Base-by-base conservation (phyloP, 179 eudicot species). In the Sideroxylon spinosum region DNA sequence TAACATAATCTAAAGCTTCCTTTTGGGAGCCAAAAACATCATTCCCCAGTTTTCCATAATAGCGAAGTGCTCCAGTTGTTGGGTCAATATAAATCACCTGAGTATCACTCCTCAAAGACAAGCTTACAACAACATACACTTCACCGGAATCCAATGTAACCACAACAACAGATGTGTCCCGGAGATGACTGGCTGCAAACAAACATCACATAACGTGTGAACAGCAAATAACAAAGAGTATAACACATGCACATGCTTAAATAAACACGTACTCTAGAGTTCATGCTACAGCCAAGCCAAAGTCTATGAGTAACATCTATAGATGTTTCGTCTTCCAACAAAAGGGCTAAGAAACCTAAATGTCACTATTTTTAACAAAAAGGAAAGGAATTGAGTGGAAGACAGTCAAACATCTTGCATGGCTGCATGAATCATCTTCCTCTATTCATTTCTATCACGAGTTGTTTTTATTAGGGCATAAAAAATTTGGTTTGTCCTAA, bases 51-150 rank as follows among this genome's bases (percentile, higher is more conserved):
- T 80, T 93, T 50, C 90, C 93, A 52, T 71, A 70, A 80, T 89
- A 89, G 71, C 87, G 52, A 79, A 95, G 94, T 67, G 87, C 92
- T 78, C 98, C 99, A 78, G 98, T 93, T 20, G 99, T 89, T 72
- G 99, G 99, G 81, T 95, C 99, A 78, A 95, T 87, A 82, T 88
- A 92, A 37, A 95, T 91, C 69, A 95, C 93, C 85, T 91, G 97
- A 63, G 97, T 93, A 81, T 93, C 97, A 76, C 75, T 76, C 78
- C 90, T 86, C 26, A 87, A 82, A 71, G 83, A 93, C 87, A 91
- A 81, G 84, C 94, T 95, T 77, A 84, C 86, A 77, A 91, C 78
- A 73, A 95, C 89, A 81, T 89, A 92, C 22, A 89, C 91, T 87
- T 95, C 99, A 79, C 90, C 83, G 73, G 98, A 88, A 20, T 91